A percentile compares a stretch with the other conserved stretches of the same genome.
These are phyloP conservation scores for Cichorium intybus DNA, from an alignment of 140 eudicot species.

Conservation along the genomic window DNA sequence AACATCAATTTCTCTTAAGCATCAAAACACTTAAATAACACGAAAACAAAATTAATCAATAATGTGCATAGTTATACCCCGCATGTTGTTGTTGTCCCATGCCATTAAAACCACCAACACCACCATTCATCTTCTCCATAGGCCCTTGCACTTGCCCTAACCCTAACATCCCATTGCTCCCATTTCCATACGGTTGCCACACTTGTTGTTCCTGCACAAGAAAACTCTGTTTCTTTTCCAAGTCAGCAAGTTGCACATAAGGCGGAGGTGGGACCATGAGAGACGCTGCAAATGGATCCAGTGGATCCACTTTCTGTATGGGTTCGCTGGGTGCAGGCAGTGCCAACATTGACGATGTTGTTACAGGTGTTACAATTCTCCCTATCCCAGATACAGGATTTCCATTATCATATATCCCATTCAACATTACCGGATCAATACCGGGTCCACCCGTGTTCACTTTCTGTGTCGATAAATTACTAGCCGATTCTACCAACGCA, in stretches of 20 bases:
- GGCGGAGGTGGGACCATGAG: constrained; percentile 67
- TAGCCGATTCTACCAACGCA: constrained; percentile 64
- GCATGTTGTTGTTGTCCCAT: constrained; percentile 50
- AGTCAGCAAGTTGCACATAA: constrained; percentile 72
- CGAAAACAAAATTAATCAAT: constrained; percentile 10
- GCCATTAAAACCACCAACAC: constrained; percentile 31
- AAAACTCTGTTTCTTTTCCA: constrained; percentile 68
- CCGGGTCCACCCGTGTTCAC: constrained; percentile 52
- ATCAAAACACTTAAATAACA: constrained; percentile 1
- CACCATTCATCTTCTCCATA: constrained; percentile 32
- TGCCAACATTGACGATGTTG: constrained; percentile 45
- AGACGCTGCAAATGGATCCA: constrained; percentile 77
- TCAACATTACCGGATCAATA: constrained; percentile 53
- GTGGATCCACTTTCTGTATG: constrained; percentile 35
- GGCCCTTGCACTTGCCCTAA: constrained; percentile 31
- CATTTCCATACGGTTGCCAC: constrained; percentile 65
- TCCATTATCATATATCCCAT: constrained; percentile 76
- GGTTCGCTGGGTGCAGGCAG: constrained; percentile 59
- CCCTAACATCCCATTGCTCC: constrained; percentile 49
- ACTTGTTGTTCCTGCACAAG: constrained; percentile 61
- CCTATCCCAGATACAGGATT: neutral
- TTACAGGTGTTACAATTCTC: neutral
- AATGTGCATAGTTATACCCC: constrained; percentile 52
- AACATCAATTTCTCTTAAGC: constrained; percentile 6
- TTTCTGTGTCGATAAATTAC: constrained; percentile 47